These are phyloP conservation scores for Salmacisia buchloeana DNA, from an alignment of 1,284 basidiomycete species.

Conservation along the genomic window DNA sequence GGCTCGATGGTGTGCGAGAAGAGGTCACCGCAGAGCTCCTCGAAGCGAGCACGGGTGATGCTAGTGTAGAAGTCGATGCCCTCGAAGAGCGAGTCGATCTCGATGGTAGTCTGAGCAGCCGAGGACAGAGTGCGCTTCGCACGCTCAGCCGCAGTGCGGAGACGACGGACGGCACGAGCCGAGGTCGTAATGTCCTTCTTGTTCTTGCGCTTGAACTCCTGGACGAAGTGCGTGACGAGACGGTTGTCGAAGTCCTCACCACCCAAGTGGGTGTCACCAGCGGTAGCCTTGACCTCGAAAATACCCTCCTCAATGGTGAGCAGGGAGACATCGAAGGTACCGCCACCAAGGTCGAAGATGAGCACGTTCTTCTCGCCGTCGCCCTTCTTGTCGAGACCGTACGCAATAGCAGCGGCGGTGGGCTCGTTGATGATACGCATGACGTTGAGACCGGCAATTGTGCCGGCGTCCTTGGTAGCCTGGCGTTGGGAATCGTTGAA, in stretches of 20 bases:
- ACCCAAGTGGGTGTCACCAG: conserved; percentile 97
- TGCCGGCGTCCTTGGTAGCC: conserved; percentile 97
- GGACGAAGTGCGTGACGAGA: conserved; percentile 49
- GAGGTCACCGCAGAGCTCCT: conserved; percentile 93
- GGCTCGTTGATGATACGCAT: conserved; percentile 99
- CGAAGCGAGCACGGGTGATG: conserved; percentile 96
- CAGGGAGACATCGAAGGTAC: conserved; percentile 97
- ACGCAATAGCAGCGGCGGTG: conserved; percentile 88
- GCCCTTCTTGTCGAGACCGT: conserved; percentile 84
- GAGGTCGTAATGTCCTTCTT: conserved; percentile 62
- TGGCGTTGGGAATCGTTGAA: conserved; percentile 95
- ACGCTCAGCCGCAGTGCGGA: conserved; percentile 96
- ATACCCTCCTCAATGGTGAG: conserved; percentile 94
- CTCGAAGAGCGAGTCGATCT: conserved; percentile 96
- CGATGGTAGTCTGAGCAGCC: conserved; percentile 90
- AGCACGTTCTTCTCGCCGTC: conserved; percentile 92
- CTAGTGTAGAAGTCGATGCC: conserved; percentile 98
- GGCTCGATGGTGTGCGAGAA: conserved; percentile 96
- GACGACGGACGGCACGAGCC: conserved; percentile 89
- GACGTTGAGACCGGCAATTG: conserved; percentile 89
- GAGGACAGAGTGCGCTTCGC: conserved; percentile 98
- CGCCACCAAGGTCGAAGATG: conserved; percentile 96
- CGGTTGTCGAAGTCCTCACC: conserved; percentile 98
- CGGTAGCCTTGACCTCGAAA: conserved; percentile 94
- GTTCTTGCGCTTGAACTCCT: conserved; percentile 63